Evolutionary conservation across 177 flowering plant species (phyloP), one percentile per base, ranked within the genome.

Genomic region (Vitis hybrid): DNA sequence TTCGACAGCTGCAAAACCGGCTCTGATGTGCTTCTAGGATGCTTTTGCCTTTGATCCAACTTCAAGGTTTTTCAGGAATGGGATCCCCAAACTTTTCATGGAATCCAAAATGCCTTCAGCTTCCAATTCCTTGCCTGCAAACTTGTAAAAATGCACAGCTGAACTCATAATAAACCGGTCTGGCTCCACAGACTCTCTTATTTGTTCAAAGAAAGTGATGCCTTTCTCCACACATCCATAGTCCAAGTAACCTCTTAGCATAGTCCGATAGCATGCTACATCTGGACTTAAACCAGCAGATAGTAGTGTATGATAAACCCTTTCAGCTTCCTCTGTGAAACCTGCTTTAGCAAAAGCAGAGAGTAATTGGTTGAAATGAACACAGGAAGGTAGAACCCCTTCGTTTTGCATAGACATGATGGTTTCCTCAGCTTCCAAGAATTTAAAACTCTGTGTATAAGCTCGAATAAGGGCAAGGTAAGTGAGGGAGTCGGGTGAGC

Each of bases 161-260:
- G 91, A 90, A 79, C 93, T 94, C 79, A 86, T 74, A 7, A 88
- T 73, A 77, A 87, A 90, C 68, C 78, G 72, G 77, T 91, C 93
- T 17, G 81, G 72, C 72, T 81, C 69, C 10, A 78, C 76, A 64
- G 65, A 74, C 56, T 70, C 69, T 3, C 69, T 67, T 13, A 86
- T 74, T 59, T 66, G 76, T 74, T 88, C 88, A 73, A 79, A 92
- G 77, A 90, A 86, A 1, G 74, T 56, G 55, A 94, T 85, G 65
- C 93, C 97, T 75, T 86, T 76, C 64, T 80, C 83, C 4, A 87
- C 83, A 74, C 66, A 74, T 45, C 92, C 94, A 64, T 78, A 77
- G 72, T 92, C 88, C 88, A 94, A 15, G 73, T 86, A 94, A 45
- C 88, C 88, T 78, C 91, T 84, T 58, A 94, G 74, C 89, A 94